These are phyloP conservation scores for Kodamaea kakaduensis DNA, from an alignment of 805 yeast species.

Conservation along the genomic window DNA sequence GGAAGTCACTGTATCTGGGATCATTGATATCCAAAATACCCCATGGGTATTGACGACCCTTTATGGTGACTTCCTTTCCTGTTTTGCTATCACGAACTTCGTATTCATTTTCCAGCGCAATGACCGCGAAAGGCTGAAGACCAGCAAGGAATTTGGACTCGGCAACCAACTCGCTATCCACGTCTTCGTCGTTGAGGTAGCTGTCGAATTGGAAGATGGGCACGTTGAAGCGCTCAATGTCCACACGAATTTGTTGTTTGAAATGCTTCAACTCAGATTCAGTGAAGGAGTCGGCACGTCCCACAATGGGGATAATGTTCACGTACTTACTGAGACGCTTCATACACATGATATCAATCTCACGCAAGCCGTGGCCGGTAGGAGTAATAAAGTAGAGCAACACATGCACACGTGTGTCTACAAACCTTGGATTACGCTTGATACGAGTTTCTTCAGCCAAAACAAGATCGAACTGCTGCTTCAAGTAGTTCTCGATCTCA, in stretches of 20 bases:
- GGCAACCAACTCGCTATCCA: slow-evolving; percentile 66
- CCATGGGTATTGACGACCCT: slow-evolving; percentile 75
- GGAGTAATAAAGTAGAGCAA: slow-evolving; percentile 77
- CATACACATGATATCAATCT: slow-evolving; percentile 72
- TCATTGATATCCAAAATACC: slow-evolving; percentile 57
- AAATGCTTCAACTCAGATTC: slow-evolving; percentile 57
- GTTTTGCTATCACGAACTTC: slow-evolving; percentile 37
- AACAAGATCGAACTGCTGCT: slow-evolving; percentile 74
- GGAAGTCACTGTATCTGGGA: slow-evolving; percentile 50
- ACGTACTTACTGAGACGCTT: slow-evolving; percentile 64
- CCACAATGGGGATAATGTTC: slow-evolving; percentile 78
- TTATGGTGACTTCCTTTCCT: slow-evolving; percentile 43
- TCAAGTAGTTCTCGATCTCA: slow-evolving; percentile 63
- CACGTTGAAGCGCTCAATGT: slow-evolving; percentile 63
- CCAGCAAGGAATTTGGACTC: slow-evolving; percentile 60
- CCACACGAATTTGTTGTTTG: slow-evolving; percentile 56
- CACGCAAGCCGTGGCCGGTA: slow-evolving; percentile 75
- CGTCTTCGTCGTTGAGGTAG: slow-evolving; percentile 45
- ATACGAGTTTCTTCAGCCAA: slow-evolving; percentile 85
- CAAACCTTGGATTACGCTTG: slow-evolving; percentile 77
- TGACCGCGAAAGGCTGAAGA: slow-evolving; percentile 73
- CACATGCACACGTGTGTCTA: slow-evolving; percentile 73
- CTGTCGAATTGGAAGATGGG: slow-evolving; percentile 74
- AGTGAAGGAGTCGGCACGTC: slow-evolving; percentile 78
- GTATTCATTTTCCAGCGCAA: slow-evolving; percentile 58